These are phyloP conservation scores for Chytriomyces sp. DNA, from an alignment of 192 early-diverging fungal genomes.

Conservation along the genomic window DNA sequence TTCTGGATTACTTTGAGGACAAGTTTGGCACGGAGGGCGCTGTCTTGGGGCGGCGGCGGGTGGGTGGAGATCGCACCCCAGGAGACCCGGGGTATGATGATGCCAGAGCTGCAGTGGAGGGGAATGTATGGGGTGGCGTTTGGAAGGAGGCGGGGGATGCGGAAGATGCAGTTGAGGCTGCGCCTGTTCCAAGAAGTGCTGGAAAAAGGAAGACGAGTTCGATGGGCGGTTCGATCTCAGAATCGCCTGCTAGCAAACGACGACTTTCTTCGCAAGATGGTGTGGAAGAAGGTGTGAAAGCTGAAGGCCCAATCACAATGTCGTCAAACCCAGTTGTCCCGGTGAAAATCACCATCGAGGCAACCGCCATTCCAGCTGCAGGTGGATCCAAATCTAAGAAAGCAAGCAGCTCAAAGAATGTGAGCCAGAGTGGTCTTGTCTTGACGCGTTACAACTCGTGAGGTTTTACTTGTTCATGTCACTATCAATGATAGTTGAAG, in stretches of 20 bases:
- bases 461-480: not conserved
- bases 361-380: not conserved
- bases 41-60: not conserved
- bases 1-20: constrained; percentile 14
- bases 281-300: not conserved
- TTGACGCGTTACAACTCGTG: constrained; percentile 15
- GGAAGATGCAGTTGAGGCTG: not conserved
- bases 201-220: not conserved
- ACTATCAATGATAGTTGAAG: not conserved
- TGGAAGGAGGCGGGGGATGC: not conserved
- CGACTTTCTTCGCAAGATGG: not conserved
- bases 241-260: not conserved
- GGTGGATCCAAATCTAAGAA: not conserved
- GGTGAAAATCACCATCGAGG: not conserved
- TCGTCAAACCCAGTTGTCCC: not conserved
- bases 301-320: too few species aligned
- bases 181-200: not conserved
- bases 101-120: not conserved
- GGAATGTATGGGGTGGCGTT: not conserved
- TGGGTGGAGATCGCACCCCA: not conserved
- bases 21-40: not conserved
- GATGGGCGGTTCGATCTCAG: not conserved
- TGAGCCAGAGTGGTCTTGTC: not conserved
- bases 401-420: not conserved
- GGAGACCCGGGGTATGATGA: not conserved